These are phyloP conservation scores for Microthyrium microscopicum DNA, from an alignment of 2,329 filamentous ascomycete genomes.

Conservation along the genomic window DNA sequence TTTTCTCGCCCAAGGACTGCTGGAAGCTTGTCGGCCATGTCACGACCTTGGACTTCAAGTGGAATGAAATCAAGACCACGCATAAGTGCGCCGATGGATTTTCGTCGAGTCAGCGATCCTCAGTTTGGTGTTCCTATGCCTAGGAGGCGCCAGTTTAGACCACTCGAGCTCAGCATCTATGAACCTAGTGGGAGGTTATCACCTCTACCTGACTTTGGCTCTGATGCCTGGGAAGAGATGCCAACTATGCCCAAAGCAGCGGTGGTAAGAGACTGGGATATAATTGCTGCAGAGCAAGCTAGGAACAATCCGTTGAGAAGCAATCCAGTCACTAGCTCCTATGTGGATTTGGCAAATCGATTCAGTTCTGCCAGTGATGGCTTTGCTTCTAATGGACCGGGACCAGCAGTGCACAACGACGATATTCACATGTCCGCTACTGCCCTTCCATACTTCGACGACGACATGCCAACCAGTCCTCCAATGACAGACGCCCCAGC, in stretches of 20 bases:
- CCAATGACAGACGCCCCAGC: too few relatives aligned
- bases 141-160: conserved; percentile 20
- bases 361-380: too few relatives aligned
- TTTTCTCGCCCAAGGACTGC: too few relatives aligned
- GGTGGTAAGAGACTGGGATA: too few relatives aligned
- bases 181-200: conserved; percentile 19
- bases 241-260: conserved; percentile 18
- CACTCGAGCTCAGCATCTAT: conserved; percentile 24
- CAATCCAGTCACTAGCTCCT: too few relatives aligned
- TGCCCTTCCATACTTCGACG: too few relatives aligned
- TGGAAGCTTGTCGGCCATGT: conserved; percentile 4
- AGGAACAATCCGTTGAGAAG: too few relatives aligned
- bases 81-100: conserved; percentile 21
- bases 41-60: conserved; percentile 4
- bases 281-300: too few relatives aligned
- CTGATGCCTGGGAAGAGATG: conserved; percentile 15
- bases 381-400: neutral
- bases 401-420: too few relatives aligned
- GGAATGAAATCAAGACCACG: conserved; percentile 15
- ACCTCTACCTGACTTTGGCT: conserved; percentile 22
- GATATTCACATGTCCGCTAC: too few relatives aligned
- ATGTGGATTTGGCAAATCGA: too few relatives aligned
- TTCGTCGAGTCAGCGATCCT: conserved; percentile 17
- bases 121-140: conserved; percentile 16
- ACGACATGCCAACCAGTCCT: too few relatives aligned